Conservation (phyloP, 441 rosid genomes). For the Cnidoscolus chayamansa region DNA sequence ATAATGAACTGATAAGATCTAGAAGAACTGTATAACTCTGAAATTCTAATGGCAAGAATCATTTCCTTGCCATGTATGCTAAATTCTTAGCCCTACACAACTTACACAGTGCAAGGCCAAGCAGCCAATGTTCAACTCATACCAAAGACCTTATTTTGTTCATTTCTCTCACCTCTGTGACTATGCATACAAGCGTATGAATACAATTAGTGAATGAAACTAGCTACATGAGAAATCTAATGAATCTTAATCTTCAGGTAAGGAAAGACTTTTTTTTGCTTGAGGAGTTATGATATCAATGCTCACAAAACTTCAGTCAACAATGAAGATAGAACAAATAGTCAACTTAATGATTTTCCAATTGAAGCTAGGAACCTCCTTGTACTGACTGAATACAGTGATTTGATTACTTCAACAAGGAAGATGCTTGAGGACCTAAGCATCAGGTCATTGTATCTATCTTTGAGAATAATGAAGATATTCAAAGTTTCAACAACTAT, state of each 20-base stretch:
- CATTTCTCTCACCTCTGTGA: not conserved
- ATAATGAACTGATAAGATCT: not conserved
- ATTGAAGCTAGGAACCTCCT: too few species aligned
- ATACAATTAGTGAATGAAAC: not conserved
- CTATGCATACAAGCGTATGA: too few species aligned
- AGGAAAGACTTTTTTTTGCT: not conserved
- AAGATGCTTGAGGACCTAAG: too few species aligned
- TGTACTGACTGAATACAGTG: too few species aligned
- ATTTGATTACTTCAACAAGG: too few species aligned
- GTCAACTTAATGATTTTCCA: too few species aligned
- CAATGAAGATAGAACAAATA: not conserved
- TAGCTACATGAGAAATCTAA: not conserved
- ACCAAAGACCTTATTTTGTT: not conserved
- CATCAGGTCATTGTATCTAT: too few species aligned
- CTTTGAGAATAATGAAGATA: too few species aligned
- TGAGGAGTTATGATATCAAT: not conserved
- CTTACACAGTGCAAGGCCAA: not conserved
- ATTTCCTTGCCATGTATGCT: not conserved
- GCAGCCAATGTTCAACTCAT: not conserved
- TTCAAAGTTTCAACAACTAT: too few species aligned
- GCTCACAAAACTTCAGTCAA: not conserved
- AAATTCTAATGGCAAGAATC: not conserved
- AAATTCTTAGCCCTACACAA: not conserved
- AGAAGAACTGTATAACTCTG: not conserved
- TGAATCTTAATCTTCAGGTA: not conserved